Base-by-base conservation (phyloP, 2,329 filamentous ascomycete species). In the Aureobasidium sp. region DNA sequence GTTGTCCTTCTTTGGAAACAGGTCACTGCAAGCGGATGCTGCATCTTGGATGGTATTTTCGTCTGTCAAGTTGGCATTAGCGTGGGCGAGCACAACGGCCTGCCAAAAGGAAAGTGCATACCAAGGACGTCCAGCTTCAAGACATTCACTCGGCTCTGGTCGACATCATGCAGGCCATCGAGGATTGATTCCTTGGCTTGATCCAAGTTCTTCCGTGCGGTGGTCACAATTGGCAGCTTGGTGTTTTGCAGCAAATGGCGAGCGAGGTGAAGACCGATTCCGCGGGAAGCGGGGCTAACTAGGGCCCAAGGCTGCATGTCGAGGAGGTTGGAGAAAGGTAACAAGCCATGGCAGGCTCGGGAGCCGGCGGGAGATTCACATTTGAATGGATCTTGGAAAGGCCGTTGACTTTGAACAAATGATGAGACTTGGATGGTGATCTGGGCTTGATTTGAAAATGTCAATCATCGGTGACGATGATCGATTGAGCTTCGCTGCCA, bases 251-350 rank as follows among this genome's bases (percentile, higher is more conserved):
- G 75, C 7, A 88, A 73, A 62, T 81, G 79, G 56, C 83, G 79
- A 1, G 84, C 81, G 32, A 88, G 74, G 46, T 84, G 81, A 65
- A 85, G 81, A 17, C 85, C 86, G 66, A 88, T 83, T 65, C 86
- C 85, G 65, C 84, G 77, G 8, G 84, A 87, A 34, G 84, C 80
- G 2, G 86, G 86, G 13, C 80, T 81, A 6, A 84, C 76, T 20
- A 84, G 71, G 17, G 75, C 74, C 78, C 79, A 81, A 15, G 78
- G 78, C 57, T 72, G 70, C 77, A 80, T 79, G 3, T 23, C 64
- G 50, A 44, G 29, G 61, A 42, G 62, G 58, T 55, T 37, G 37
- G 51, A 42, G 47, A 36, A 34, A 48, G 36, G 17, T 17, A 26
- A 56, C 36, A 29, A 58, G 26, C 46, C 61, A 60, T 39, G 7